Conservation (phyloP, 2,329 filamentous ascomycete genomes). For the Clarireedia hainanense region DNA sequence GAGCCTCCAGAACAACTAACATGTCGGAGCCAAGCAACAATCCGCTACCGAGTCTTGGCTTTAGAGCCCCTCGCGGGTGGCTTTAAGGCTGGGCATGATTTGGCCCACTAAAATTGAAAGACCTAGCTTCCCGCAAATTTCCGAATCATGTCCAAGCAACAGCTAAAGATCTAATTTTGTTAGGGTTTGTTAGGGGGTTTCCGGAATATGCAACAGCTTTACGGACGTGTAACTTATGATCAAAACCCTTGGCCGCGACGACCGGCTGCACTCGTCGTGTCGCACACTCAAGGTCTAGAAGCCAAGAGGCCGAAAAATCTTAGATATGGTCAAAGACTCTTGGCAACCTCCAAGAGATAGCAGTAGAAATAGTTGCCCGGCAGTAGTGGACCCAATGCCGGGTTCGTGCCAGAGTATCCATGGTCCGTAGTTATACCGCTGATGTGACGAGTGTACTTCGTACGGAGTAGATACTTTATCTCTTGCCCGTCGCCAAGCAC, state of each 20-base stretch:
- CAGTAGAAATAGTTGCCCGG: too few relatives aligned
- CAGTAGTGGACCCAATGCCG: too few relatives aligned
- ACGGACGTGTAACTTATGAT: not conserved
- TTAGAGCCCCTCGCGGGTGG: not conserved
- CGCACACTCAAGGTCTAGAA: too few relatives aligned
- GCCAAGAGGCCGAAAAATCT: too few relatives aligned
- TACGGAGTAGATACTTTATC: too few relatives aligned
- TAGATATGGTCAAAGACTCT: too few relatives aligned
- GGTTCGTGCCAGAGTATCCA: too few relatives aligned
- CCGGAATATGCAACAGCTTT: not conserved
- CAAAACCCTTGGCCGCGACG: not conserved
- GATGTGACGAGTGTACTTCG: too few relatives aligned
- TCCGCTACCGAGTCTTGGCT: conserved; percentile 3
- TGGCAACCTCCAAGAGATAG: too few relatives aligned
- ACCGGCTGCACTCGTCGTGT: not conserved
- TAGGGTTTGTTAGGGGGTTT: not conserved
- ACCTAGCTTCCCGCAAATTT: not conserved
- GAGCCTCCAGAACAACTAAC: conserved; percentile 1
- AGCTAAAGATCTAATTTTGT: not conserved
- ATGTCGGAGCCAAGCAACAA: conserved; percentile 6
- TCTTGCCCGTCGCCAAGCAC: too few relatives aligned
- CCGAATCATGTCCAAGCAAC: conserved; percentile 1
- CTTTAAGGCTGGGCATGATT: not conserved
- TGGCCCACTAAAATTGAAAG: not conserved
- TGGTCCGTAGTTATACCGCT: too few relatives aligned